These are phyloP conservation scores for Ceratocystis cubensis DNA, from an alignment of 2,329 filamentous ascomycete species.

Conservation along the genomic window DNA sequence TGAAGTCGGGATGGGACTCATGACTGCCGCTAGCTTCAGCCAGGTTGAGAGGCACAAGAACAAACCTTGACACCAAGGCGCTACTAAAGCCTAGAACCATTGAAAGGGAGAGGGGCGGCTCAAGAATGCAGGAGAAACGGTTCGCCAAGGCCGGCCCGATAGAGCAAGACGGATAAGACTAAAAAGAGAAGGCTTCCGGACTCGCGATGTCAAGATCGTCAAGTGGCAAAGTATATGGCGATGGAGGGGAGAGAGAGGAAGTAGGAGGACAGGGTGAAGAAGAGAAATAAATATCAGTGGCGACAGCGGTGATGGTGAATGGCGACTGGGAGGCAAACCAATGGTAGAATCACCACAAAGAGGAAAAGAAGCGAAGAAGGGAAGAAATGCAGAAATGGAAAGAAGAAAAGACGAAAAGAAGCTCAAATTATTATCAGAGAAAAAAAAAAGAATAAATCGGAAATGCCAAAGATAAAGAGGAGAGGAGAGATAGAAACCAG, in stretches of 20 bases:
- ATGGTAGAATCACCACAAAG: neutral
- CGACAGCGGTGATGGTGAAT: neutral
- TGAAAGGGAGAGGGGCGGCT: neutral
- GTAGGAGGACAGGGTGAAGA: neutral
- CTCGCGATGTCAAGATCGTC: neutral
- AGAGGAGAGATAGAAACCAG: neutral
- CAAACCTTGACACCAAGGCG: constrained; percentile 1
- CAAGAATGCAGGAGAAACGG: neutral
- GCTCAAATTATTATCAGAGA: neutral
- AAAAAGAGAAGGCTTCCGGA: neutral
- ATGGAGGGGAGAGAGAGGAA: neutral
- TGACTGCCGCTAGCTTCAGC: constrained; percentile 25
- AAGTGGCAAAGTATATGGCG: neutral
- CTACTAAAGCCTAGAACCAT: neutral
- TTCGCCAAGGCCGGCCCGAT: neutral
- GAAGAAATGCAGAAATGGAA: neutral
- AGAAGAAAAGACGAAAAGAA: neutral
- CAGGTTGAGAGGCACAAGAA: neutral
- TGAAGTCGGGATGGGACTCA: constrained; percentile 51
- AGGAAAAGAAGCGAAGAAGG: neutral
- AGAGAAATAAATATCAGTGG: neutral
- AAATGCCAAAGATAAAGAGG: neutral
- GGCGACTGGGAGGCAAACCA: neutral
- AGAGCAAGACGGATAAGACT: neutral
- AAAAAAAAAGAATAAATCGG: constrained; percentile 7